Percentiles rank a stretch among this genome's conserved stretches.
Conservation (phyloP, 257 asterid genomes). For the Solanum verrucosum region DNA sequence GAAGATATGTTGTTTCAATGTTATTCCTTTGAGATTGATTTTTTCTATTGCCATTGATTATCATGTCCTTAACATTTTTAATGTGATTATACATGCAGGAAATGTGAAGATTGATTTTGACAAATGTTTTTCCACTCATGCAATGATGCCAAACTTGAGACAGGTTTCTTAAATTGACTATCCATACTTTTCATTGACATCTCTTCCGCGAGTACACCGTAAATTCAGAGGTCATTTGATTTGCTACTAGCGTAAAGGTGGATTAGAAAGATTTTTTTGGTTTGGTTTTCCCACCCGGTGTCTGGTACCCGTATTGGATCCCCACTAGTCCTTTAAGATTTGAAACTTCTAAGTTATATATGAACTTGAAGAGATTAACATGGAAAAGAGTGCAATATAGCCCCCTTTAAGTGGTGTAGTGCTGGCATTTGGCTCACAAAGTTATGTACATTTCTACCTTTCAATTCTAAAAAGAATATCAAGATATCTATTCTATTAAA, state of each 20-base stretch:
- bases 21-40: neutral
- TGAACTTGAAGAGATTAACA: neutral
- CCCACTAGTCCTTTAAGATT: neutral
- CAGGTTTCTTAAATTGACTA: slow-evolving; percentile 40
- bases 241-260: neutral
- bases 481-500: neutral
- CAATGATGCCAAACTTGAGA: slow-evolving; percentile 77
- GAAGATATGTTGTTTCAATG: neutral
- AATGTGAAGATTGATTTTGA: slow-evolving; percentile 66
- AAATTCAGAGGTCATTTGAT: neutral
- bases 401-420: neutral
- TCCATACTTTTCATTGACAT: neutral
- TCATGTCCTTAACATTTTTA: neutral
- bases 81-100: slow-evolving; percentile 38
- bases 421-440: neutral
- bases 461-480: neutral
- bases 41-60: neutral
- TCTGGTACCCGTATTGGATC: neutral
- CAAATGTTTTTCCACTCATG: slow-evolving; percentile 71
- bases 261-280: neutral
- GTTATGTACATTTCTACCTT: neutral
- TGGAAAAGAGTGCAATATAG: neutral
- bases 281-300: neutral
- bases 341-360: neutral
- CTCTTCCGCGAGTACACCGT: neutral